Conservation (phyloP, 2,329 filamentous ascomycete species). For the Hypoxylon sp. region DNA sequence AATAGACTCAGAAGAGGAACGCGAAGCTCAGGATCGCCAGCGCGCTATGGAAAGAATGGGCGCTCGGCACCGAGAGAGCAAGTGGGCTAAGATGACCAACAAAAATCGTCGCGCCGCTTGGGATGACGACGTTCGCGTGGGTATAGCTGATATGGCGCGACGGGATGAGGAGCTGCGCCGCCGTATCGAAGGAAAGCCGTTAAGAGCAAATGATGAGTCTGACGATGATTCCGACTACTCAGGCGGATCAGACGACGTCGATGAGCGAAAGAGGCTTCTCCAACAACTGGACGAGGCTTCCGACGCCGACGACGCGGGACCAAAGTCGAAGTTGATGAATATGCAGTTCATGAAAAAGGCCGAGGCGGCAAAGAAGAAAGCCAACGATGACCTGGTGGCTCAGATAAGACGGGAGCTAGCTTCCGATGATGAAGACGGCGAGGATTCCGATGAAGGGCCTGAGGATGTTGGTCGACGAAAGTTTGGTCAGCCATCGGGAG, state of each 20-base stretch:
- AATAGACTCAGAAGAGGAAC: conserved; percentile 74
- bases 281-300: conserved; percentile 61
- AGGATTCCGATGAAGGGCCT: conserved; percentile 63
- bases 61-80: conserved; percentile 86
- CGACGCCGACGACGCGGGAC: conserved; percentile 62
- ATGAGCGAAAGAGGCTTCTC: conserved; percentile 62
- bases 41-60: conserved; percentile 88
- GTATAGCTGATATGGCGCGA: conserved; percentile 83
- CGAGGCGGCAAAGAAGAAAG: conserved; percentile 80
- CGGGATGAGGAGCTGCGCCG: conserved; percentile 84
- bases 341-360: conserved; percentile 97
- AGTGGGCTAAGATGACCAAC: conserved; percentile 89
- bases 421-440: conserved; percentile 66
- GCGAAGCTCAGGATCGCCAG: conserved; percentile 75
- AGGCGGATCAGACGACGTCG: conserved; percentile 68
- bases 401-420: conserved; percentile 79
- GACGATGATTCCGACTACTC: conserved; percentile 67
- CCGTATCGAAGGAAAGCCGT: conserved; percentile 78
- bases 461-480: conserved; percentile 76
- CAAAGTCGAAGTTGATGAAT: conserved; percentile 76
- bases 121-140: conserved; percentile 87
- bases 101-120: conserved; percentile 83
- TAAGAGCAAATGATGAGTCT: conserved; percentile 51
- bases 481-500: conserved; percentile 67
- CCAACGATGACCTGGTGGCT: conserved; percentile 81